These are phyloP conservation scores for Yueomyces sp. DNA, from an alignment of 805 yeast species.

Conservation along the genomic window DNA sequence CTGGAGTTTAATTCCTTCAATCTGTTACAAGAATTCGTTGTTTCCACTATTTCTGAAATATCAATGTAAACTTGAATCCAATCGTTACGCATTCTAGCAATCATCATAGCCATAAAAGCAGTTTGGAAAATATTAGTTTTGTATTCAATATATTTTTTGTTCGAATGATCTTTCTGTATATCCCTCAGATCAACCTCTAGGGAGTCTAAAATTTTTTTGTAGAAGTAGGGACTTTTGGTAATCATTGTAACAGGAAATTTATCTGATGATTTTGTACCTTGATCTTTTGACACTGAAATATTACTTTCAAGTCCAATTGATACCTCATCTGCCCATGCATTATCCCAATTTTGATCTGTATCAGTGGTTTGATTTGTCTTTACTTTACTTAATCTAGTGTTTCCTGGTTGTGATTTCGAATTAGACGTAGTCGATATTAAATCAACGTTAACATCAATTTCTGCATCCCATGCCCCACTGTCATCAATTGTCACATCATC, in stretches of 20 bases:
- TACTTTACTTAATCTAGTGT: too few relatives aligned
- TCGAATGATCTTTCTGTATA: neutral
- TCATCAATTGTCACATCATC: neutral
- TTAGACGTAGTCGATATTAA: too few relatives aligned
- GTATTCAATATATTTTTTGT: slow-evolving; percentile 9
- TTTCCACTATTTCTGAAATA: slow-evolving; percentile 6
- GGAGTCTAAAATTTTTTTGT: too few relatives aligned
- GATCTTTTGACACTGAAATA: neutral
- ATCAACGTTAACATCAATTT: neutral
- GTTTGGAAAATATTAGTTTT: slow-evolving; percentile 20
- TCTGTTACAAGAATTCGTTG: slow-evolving; percentile 4
- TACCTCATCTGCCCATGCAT: slow-evolving; percentile 7
- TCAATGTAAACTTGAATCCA: slow-evolving; percentile 21
- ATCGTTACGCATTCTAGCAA: slow-evolving; percentile 7
- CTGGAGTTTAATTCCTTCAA: slow-evolving; percentile 14
- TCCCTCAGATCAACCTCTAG: too few relatives aligned
- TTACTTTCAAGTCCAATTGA: slow-evolving; percentile 9
- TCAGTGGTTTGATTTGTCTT: neutral
- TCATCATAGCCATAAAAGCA: slow-evolving; percentile 13
- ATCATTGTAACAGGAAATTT: slow-evolving; percentile 6
- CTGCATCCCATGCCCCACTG: slow-evolving; percentile 1
- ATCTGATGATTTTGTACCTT: neutral
- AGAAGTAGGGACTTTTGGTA: slow-evolving; percentile 6
- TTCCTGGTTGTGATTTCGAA: too few relatives aligned
- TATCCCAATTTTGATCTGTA: slow-evolving; percentile 5